Conservation (phyloP, 2,329 filamentous ascomycete genomes). For the Aspergillus neoniger region DNA sequence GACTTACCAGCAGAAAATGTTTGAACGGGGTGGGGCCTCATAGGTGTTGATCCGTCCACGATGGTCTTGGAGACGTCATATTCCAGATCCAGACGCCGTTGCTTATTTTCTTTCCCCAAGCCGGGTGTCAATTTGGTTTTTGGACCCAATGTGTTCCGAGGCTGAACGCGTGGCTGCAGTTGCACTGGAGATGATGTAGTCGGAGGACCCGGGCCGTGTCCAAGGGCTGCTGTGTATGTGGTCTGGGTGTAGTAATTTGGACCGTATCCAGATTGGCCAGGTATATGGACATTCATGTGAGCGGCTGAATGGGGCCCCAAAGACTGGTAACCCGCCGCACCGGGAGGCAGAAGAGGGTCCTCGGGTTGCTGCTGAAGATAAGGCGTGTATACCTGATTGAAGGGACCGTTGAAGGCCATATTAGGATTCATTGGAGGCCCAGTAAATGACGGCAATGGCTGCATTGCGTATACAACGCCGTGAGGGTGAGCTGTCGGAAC, state of each 20-base stretch:
- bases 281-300: constrained; percentile 19
- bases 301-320: constrained; percentile 23
- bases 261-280: constrained; percentile 27
- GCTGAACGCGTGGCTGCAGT: constrained; percentile 10
- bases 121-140: background rate
- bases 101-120: constrained; percentile 7
- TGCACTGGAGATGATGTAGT: constrained; percentile 7
- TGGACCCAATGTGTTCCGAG: constrained; percentile 5
- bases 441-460: constrained; percentile 28
- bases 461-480: constrained; percentile 34
- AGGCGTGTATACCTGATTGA: constrained; percentile 28
- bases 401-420: constrained; percentile 29
- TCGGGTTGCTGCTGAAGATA: constrained; percentile 33
- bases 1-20: constrained; percentile 24
- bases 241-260: constrained; percentile 30
- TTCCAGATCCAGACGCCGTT: constrained; percentile 16
- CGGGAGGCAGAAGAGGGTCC: constrained; percentile 9
- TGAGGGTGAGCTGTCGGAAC: constrained; percentile 25
- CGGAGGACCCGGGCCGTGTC: constrained; percentile 17
- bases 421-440: constrained; percentile 18
- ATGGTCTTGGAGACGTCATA: constrained; percentile 42
- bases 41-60: constrained; percentile 40
- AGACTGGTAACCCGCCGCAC: constrained; percentile 23
- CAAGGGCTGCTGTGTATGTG: constrained; percentile 26
- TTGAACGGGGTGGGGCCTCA: constrained; percentile 23